Percentiles rank a stretch among this genome's conserved stretches.
Evolutionary conservation across 495 filamentous ascomycete genomes (phyloP).

Genomic region (Neurospora tetrasperma): DNA sequence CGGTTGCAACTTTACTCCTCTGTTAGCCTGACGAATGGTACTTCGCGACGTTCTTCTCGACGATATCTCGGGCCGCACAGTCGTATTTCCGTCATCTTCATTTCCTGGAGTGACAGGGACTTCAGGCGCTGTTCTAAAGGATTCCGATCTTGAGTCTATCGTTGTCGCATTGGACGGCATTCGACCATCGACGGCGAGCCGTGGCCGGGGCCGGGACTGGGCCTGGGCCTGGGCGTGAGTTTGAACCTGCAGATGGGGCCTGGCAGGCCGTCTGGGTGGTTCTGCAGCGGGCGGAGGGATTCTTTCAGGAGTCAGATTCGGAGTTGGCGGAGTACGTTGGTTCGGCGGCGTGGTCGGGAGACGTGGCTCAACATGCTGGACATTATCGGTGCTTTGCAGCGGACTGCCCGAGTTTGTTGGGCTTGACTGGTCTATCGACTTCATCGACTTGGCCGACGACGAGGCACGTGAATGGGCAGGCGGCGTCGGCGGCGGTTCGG

Average conservation of each 20-base stretch:
- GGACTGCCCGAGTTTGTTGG: conserved; percentile 24
- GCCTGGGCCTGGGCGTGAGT: not conserved
- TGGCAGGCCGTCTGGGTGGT: conserved; percentile 21
- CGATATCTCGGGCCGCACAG: conserved; percentile 36
- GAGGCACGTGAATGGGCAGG: conserved; percentile 43
- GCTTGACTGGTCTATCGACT: conserved; percentile 25
- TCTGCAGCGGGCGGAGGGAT: conserved; percentile 47
- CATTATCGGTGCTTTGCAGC: conserved; percentile 22
- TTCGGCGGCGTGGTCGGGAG: conserved; percentile 47
- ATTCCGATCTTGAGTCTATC: conserved; percentile 52
- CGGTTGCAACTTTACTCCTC: conserved; percentile 16
- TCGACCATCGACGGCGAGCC: conserved; percentile 20
- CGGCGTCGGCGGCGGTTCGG: conserved; percentile 43
- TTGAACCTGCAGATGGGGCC: conserved; percentile 26
- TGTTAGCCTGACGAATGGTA: conserved; percentile 29
- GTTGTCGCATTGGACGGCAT: conserved; percentile 33
- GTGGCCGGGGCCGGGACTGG: not conserved
- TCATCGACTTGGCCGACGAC: conserved; percentile 33
- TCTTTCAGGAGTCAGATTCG: conserved; percentile 61
- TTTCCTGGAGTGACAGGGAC: conserved; percentile 50
- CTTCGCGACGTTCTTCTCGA: conserved; percentile 35
- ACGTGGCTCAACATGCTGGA: conserved; percentile 8
- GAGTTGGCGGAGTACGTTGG: conserved; percentile 58
- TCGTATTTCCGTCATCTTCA: conserved; percentile 38
- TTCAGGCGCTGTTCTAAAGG: conserved; percentile 65